Percentiles rank a stretch among this genome's conserved stretches.
Evolutionary conservation across 352 stramenopile genomes (phyloP).

Genomic region (Phytopythium kandeliae): DNA sequence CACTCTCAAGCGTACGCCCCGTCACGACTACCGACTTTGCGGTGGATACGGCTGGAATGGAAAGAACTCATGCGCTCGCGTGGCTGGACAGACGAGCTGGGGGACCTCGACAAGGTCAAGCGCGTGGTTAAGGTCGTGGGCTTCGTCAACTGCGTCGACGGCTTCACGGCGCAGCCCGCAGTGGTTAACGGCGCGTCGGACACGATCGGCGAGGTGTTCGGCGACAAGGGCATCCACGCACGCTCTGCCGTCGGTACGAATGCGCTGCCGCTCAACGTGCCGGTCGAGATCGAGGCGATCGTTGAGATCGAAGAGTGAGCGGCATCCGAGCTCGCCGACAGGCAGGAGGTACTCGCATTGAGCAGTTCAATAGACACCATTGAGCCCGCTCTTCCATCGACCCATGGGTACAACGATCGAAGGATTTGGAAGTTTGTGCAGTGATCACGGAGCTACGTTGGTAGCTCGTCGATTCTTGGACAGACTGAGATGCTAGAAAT

Average conservation of each 20-base stretch:
- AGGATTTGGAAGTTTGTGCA: too few relatives aligned
- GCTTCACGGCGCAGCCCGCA: constrained; percentile 87
- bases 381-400: neutral
- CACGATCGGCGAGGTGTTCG: constrained; percentile 89
- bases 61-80: constrained; percentile 6
- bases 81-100: constrained; percentile 53
- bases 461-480: too few relatives aligned
- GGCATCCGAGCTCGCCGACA: neutral
- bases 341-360: too few relatives aligned
- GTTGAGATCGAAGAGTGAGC: constrained; percentile 89
- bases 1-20: constrained; percentile 81
- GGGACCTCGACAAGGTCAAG: constrained; percentile 92
- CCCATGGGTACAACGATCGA: neutral
- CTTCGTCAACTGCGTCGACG: constrained; percentile 94
- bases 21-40: too few relatives aligned
- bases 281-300: constrained; percentile 97
- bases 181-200: constrained; percentile 97
- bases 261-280: constrained; percentile 94
- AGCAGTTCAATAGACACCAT: neutral
- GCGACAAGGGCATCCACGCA: constrained; percentile 86
- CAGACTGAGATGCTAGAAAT: constrained; percentile 14
- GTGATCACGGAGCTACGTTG: too few relatives aligned
- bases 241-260: constrained; percentile 96
- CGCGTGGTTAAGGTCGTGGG: constrained; percentile 95
- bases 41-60: too few relatives aligned